phyloP scores from a whole-genome alignment of 2,329 filamentous ascomycete species.

The Arthrobotrys iridis region DNA sequence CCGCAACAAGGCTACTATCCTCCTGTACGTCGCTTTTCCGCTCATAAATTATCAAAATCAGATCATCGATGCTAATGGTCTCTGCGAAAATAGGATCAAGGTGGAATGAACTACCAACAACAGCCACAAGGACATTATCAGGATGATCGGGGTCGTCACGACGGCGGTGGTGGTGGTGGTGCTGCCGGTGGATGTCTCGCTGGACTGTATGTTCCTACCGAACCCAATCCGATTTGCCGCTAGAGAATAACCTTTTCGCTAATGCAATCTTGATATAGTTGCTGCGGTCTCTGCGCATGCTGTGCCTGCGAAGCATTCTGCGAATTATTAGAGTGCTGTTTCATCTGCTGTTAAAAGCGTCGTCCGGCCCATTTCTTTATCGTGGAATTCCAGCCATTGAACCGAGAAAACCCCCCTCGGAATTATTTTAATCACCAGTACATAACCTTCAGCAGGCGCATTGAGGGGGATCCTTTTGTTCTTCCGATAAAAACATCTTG shows the following conservation, averaged over 20 bases:
- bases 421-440: background rate
- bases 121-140: conserved; percentile 39
- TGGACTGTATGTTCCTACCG: conserved; percentile 31
- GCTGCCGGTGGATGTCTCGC: conserved; percentile 44
- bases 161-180: conserved; percentile 8
- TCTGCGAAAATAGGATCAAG: conserved; percentile 31
- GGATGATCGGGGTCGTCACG: conserved; percentile 34
- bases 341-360: conserved; percentile 50
- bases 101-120: conserved; percentile 51
- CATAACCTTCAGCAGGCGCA: background rate
- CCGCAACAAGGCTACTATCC: conserved; percentile 51
- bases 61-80: conserved; percentile 3
- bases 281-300: conserved; percentile 48
- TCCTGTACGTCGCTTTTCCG: conserved; percentile 24
- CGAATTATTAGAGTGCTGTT: conserved; percentile 49
- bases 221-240: background rate
- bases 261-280: conserved; percentile 16
- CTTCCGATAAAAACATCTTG: background rate
- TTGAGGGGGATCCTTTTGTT: background rate
- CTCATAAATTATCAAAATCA: background rate
- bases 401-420: background rate
- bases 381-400: background rate
- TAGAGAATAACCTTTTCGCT: background rate
- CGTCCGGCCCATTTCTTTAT: background rate
- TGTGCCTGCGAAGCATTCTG: conserved; percentile 43